Evolutionary conservation across 2,329 filamentous ascomycete genomes (phyloP).

Genomic region (Colletotrichum sp.): DNA sequence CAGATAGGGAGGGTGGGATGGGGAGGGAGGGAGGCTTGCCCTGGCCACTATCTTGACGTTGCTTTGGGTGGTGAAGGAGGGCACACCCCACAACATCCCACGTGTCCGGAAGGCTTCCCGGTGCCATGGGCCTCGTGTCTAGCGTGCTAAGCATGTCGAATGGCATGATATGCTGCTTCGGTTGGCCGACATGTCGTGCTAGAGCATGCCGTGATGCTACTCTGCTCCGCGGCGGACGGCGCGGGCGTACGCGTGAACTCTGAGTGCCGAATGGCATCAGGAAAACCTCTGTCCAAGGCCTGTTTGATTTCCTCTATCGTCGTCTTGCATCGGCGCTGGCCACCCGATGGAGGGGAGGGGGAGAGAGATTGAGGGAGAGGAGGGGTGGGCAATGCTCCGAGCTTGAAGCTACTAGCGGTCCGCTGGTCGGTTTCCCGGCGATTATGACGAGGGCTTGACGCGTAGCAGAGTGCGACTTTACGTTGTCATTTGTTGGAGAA

Average conservation of each 20-base stretch:
- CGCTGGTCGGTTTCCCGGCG: not conserved
- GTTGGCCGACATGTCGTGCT: not conserved
- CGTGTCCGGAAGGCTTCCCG: slow-evolving; percentile 15
- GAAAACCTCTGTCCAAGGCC: not conserved
- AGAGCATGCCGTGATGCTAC: slow-evolving; percentile 1
- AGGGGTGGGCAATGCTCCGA: not conserved
- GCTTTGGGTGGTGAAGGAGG: slow-evolving; percentile 3
- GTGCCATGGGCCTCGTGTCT: not conserved
- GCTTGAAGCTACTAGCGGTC: not conserved
- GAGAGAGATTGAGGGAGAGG: not conserved
- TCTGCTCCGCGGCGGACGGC: not conserved
- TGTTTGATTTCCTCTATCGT: not conserved
- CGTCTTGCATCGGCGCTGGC: slow-evolving; percentile 3
- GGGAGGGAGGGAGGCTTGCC: not conserved
- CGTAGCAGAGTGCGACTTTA: not conserved
- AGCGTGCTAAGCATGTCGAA: not conserved
- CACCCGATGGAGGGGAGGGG: not conserved
- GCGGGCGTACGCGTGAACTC: not conserved
- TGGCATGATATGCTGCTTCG: slow-evolving; percentile 9
- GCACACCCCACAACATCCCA: slow-evolving; percentile 14
- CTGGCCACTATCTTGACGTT: not conserved
- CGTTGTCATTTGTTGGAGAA: not conserved
- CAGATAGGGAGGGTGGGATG: not conserved
- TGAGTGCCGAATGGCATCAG: not conserved
- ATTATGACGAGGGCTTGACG: not conserved